These are phyloP conservation scores for Teratosphaeria destructans DNA, from an alignment of 2,329 filamentous ascomycete genomes.

Conservation along the genomic window DNA sequence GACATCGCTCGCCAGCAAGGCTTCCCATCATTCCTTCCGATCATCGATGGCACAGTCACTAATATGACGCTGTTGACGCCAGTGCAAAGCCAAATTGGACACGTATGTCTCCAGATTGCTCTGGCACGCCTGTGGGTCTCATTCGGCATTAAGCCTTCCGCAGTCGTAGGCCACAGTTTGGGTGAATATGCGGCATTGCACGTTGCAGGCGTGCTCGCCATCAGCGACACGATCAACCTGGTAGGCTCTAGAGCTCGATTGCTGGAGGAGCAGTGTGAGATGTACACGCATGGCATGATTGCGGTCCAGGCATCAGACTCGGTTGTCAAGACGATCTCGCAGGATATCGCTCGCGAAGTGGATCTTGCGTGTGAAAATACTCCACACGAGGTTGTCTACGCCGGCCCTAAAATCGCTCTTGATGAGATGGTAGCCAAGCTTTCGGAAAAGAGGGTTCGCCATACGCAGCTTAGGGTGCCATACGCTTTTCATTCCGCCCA, in stretches of 20 bases:
- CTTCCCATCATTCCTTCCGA: too few species aligned
- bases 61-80: too few species aligned
- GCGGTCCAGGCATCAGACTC: constrained; percentile 7
- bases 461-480: constrained; percentile 29
- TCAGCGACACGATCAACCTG: constrained; percentile 24
- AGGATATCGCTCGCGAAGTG: background rate
- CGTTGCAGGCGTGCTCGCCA: constrained; percentile 26
- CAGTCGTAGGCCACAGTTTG: constrained; percentile 18
- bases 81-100: too few species aligned
- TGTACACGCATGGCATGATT: constrained; percentile 19
- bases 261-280: constrained; percentile 16
- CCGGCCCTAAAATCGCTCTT: constrained; percentile 10
- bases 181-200: constrained; percentile 32
- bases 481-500: constrained; percentile 26
- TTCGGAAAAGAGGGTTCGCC: constrained; percentile 8
- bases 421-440: constrained; percentile 2
- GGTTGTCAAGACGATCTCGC: background rate
- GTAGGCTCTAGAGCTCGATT: constrained; percentile 28
- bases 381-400: constrained; percentile 14
- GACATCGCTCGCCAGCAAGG: too few species aligned
- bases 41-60: too few species aligned
- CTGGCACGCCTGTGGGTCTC: too few species aligned
- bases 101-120: too few species aligned
- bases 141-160: too few species aligned
- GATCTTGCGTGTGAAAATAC: constrained; percentile 18